A percentile compares a stretch with the other conserved stretches of the same genome.
Conservation (phyloP, 768 basidiomycete genomes). For the Agrocybe praecox region DNA sequence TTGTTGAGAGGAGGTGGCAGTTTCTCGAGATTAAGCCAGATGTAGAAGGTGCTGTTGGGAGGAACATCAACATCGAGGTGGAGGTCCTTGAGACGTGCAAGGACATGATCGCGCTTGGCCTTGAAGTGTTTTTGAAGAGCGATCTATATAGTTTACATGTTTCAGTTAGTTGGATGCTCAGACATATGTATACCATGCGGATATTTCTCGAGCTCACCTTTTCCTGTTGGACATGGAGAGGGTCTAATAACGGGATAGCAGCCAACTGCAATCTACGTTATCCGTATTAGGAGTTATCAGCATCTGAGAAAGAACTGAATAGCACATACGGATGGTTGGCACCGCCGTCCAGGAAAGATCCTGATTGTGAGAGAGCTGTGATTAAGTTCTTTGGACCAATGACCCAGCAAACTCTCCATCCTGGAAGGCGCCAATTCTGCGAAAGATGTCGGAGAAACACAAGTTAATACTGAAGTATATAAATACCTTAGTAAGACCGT, state of each 20-base stretch:
- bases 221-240: conserved; percentile 65
- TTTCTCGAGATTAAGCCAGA: conserved; percentile 87
- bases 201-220: conserved; percentile 59
- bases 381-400: conserved; percentile 88
- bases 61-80: conserved; percentile 78
- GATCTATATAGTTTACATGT: conserved; percentile 38
- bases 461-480: not conserved
- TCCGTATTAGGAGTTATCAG: not conserved
- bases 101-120: conserved; percentile 87
- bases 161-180: not conserved
- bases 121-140: conserved; percentile 92
- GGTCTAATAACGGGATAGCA: conserved; percentile 82
- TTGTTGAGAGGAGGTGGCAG: conserved; percentile 86
- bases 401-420: conserved; percentile 95
- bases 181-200: not conserved
- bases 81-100: conserved; percentile 76
- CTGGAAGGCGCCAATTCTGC: conserved; percentile 93
- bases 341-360: conserved; percentile 93
- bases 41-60: conserved; percentile 87
- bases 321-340: conserved; percentile 84
- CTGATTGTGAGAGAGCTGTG: conserved; percentile 90
- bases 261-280: conserved; percentile 76
- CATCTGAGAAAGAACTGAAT: not conserved
- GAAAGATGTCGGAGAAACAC: not conserved
- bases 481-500: conserved; percentile 86